phyloP scores from a whole-genome alignment of 1,284 basidiomycete genomes.

The Austroboletus rostrupii region DNA sequence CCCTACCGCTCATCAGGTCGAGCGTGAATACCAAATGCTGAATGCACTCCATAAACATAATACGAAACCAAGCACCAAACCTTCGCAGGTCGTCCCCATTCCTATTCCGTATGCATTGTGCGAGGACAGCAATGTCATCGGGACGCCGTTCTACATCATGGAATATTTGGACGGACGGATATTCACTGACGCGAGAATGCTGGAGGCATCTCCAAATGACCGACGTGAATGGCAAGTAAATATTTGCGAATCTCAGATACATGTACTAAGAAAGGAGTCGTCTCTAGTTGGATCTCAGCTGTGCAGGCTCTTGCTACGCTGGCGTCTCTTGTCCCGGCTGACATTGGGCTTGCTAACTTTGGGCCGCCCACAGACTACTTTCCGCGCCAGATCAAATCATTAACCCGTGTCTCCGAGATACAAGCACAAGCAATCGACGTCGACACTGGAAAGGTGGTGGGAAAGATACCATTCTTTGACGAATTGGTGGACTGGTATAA shows the following conservation, averaged over 20 bases:
- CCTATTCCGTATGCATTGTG: conserved; percentile 85
- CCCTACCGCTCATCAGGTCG: conserved; percentile 89
- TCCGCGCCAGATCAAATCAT: conserved; percentile 86
- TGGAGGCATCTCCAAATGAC: conserved; percentile 59
- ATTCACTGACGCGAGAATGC: conserved; percentile 83
- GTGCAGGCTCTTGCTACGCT: conserved; percentile 39
- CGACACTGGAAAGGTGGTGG: conserved; percentile 56
- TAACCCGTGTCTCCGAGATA: conserved; percentile 68
- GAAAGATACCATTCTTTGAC: conserved; percentile 69
- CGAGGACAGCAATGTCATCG: conserved; percentile 73
- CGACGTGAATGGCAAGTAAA: conserved; percentile 62
- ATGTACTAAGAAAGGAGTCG: not conserved
- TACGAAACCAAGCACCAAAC: conserved; percentile 45
- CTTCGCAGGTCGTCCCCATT: conserved; percentile 68
- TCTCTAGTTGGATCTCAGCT: conserved; percentile 24
- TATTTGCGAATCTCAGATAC: not conserved
- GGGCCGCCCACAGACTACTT: conserved; percentile 82
- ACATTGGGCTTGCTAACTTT: conserved; percentile 73
- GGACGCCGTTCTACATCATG: conserved; percentile 95
- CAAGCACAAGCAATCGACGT: conserved; percentile 70
- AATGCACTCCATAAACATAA: conserved; percentile 75
- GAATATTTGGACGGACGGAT: conserved; percentile 91
- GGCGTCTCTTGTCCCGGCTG: conserved; percentile 63
- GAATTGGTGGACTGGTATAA: conserved; percentile 79
- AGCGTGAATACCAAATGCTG: conserved; percentile 86